phyloP scores from a whole-genome alignment of 2,329 filamentous ascomycete species.

The Botryosphaeria dothidea region DNA sequence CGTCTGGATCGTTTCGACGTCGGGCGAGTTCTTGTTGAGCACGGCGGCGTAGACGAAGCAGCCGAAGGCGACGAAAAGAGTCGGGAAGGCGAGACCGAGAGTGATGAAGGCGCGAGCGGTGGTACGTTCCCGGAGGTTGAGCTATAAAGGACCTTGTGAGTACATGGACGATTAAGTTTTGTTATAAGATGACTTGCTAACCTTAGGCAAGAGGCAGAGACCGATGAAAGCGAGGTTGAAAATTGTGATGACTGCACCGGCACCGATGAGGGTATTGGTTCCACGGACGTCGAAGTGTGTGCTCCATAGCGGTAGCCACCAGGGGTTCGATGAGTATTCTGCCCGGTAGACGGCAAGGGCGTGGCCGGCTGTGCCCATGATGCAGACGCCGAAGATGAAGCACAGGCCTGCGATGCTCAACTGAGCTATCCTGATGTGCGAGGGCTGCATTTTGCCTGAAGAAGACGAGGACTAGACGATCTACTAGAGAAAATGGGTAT shows the following conservation, averaged over 20 bases:
- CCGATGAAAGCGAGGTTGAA: constrained; percentile 40
- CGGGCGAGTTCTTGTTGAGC: constrained; percentile 35
- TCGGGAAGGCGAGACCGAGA: constrained; percentile 37
- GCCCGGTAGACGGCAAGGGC: constrained; percentile 46
- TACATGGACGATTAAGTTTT: no score
- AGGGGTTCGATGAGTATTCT: constrained; percentile 45
- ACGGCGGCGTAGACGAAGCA: constrained; percentile 43
- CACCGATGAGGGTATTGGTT: constrained; percentile 44
- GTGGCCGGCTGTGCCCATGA: constrained; percentile 46
- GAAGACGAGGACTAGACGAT: background rate
- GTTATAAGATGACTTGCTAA: constrained; percentile 26
- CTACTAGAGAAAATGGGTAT: background rate
- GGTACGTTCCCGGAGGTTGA: constrained; percentile 34
- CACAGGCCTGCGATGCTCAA: constrained; percentile 35
- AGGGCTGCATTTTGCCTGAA: constrained; percentile 38
- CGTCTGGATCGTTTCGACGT: constrained; percentile 41
- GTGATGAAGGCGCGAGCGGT: constrained; percentile 41
- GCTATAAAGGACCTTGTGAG: constrained; percentile 23
- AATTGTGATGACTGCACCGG: constrained; percentile 38
- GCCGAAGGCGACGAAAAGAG: constrained; percentile 41
- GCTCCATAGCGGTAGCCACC: constrained; percentile 51
- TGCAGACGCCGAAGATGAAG: constrained; percentile 38
- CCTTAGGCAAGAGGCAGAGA: constrained; percentile 36
- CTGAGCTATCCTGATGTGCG: constrained; percentile 37
- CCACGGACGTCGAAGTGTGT: constrained; percentile 49